Base-by-base conservation (phyloP, 192 early-diverging fungal genomes). In the Coemansia sp. region DNA sequence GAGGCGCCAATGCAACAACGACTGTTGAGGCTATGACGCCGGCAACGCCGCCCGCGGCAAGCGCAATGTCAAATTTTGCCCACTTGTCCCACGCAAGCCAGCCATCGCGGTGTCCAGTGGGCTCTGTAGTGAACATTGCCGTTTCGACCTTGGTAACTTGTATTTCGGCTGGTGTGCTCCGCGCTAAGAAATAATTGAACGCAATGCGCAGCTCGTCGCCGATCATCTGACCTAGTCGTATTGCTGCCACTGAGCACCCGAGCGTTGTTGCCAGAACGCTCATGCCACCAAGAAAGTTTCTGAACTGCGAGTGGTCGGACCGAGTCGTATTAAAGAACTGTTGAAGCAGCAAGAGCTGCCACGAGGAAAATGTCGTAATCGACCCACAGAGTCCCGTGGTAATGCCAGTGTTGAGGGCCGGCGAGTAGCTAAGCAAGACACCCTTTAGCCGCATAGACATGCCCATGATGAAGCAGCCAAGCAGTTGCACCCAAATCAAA, bases 291-390 rank as follows among this genome's bases (percentile, higher is more conserved):
- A 82, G 47, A 73, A 83, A 73, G 64, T 83, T 77, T 21, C 69
- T 60, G 14, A 83, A 76, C 13, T 65, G 41, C 16, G 68, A 45
- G 25, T 83, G 80, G 9, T 33, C 28, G 8, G n/a, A 14, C 1
- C 25, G 12, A 23, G 3, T 6, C 0, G 69, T 75, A 48, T 83
- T 83, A 60, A 77, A 83, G 13, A 83, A 72, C 66, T 74, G 75
- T 36, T 69, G 28, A 59, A 87, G 89, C 3, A 85, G 77, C 6
- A 67, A 83, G 35, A 91, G 65, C 59, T 86, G 86, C 90, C 90
- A 93, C 0, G 89, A 89, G 13, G 92, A 93, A 61, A 93, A 93
- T 0, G 90, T 90, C 0, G 92, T 93, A 9, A 93, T 91, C 1
- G 92, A 93, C 0, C 92, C 92, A 61, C 92, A 93, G 35, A 93